phyloP scores from a whole-genome alignment of 805 yeast species.

The Wickerhamiella sorbophila region DNA sequence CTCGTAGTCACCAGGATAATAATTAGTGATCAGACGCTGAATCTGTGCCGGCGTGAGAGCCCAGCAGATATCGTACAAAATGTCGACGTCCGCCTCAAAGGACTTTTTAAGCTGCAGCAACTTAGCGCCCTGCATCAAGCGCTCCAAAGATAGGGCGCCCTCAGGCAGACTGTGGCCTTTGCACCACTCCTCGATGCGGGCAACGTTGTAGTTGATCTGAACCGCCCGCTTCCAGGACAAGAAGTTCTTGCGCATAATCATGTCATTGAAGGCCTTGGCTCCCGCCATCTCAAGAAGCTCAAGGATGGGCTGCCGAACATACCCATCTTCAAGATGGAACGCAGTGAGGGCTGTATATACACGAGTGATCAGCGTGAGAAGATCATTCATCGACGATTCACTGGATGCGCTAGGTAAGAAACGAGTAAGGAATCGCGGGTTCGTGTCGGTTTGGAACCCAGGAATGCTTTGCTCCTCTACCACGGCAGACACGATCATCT shows the following conservation, averaged over 20 bases:
- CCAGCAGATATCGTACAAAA: constrained; percentile 88
- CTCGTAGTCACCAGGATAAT: constrained; percentile 87
- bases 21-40: constrained; percentile 79
- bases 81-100: constrained; percentile 76
- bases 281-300: constrained; percentile 79
- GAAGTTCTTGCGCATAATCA: constrained; percentile 87
- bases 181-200: constrained; percentile 97
- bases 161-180: constrained; percentile 83
- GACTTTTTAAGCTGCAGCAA: constrained; percentile 82
- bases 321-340: constrained; percentile 73
- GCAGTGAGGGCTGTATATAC: constrained; percentile 89
- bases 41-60: constrained; percentile 89
- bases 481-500: constrained; percentile 89
- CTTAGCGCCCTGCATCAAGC: constrained; percentile 84
- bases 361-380: constrained; percentile 73
- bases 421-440: constrained; percentile 60
- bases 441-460: constrained; percentile 83
- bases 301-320: constrained; percentile 66
- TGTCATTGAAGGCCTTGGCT: constrained; percentile 86
- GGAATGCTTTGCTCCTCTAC: constrained; percentile 90
- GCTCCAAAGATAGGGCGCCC: constrained; percentile 70
- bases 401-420: constrained; percentile 46
- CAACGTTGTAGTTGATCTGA: constrained; percentile 90
- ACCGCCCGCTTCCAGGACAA: constrained; percentile 96
- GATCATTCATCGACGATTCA: constrained; percentile 86